These are phyloP conservation scores for Paradendryphiella salina DNA, from an alignment of 2,329 filamentous ascomycete genomes.

Conservation along the genomic window DNA sequence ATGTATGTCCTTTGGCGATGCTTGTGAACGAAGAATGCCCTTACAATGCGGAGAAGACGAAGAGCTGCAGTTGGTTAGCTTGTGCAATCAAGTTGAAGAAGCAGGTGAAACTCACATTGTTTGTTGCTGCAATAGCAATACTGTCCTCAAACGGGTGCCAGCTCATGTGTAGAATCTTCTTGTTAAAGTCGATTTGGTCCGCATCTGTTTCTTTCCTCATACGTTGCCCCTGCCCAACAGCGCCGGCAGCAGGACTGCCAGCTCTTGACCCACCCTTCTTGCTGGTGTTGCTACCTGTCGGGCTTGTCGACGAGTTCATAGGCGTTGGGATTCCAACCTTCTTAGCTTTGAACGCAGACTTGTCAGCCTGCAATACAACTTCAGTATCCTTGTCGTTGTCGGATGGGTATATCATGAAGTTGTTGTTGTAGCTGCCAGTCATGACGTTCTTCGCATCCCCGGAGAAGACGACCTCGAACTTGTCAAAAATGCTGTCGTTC, in stretches of 20 bases:
- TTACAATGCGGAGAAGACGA: constrained; percentile 60
- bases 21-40: constrained; percentile 25
- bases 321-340: constrained; percentile 97
- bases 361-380: constrained; percentile 95
- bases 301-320: constrained; percentile 81
- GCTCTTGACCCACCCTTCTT: constrained; percentile 91
- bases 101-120: constrained; percentile 75
- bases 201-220: constrained; percentile 99
- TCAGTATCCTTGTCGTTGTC: constrained; percentile 96
- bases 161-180: constrained; percentile 99
- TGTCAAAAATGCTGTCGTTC: constrained; percentile 99
- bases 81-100: background rate
- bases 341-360: constrained; percentile 99
- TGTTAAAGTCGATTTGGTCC: constrained; percentile 99
- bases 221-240: constrained; percentile 76
- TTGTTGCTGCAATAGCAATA: constrained; percentile 98
- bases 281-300: constrained; percentile 66
- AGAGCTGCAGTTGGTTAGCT: constrained; percentile 50
- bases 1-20: constrained; percentile 30
- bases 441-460: constrained; percentile 98
- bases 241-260: constrained; percentile 77
- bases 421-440: constrained; percentile 99
- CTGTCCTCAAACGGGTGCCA: constrained; percentile 99
- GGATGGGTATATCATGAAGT: constrained; percentile 99
- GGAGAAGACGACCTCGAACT: constrained; percentile 98